Evolutionary conservation across 805 yeast species (phyloP).

Genomic region (Torulaspora delbrueckii): DNA sequence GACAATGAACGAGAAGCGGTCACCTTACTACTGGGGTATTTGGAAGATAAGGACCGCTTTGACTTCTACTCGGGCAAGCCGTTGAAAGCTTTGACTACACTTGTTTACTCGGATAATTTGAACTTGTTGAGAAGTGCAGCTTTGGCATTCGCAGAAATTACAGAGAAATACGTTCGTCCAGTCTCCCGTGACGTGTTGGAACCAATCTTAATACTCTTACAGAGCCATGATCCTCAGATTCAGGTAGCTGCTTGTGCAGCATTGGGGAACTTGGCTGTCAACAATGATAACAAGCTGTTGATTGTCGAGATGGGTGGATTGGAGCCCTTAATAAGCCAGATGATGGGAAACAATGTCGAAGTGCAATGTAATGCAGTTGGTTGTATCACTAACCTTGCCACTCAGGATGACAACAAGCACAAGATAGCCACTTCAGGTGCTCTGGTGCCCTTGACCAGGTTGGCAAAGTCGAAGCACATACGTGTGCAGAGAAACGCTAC

Average conservation of each 20-base stretch:
- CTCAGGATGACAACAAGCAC: slow-evolving; percentile 94
- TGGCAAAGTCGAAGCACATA: slow-evolving; percentile 89
- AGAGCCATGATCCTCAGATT: slow-evolving; percentile 85
- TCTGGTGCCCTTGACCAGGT: slow-evolving; percentile 83
- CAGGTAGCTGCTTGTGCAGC: slow-evolving; percentile 99
- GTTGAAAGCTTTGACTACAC: slow-evolving; percentile 79
- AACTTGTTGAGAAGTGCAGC: slow-evolving; percentile 97
- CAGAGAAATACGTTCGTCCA: slow-evolving; percentile 90
- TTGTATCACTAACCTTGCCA: slow-evolving; percentile 94
- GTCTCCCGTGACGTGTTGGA: slow-evolving; percentile 89
- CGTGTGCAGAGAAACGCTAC: slow-evolving; percentile 98
- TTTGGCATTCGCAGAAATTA: slow-evolving; percentile 95
- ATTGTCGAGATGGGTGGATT: slow-evolving; percentile 98
- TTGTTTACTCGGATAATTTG: slow-evolving; percentile 90
- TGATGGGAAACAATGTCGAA: slow-evolving; percentile 95
- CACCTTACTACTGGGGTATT: slow-evolving; percentile 76
- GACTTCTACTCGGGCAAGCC: slow-evolving; percentile 88
- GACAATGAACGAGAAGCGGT: slow-evolving; percentile 97
- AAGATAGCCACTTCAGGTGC: slow-evolving; percentile 97
- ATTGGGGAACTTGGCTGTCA: slow-evolving; percentile 94
- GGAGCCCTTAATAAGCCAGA: slow-evolving; percentile 92
- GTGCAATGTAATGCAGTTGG: slow-evolving; percentile 99
- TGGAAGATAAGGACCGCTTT: slow-evolving; percentile 68
- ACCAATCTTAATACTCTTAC: slow-evolving; percentile 83
- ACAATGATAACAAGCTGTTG: slow-evolving; percentile 85